These are phyloP conservation scores for Fusarium nematophilum DNA, from an alignment of 2,329 filamentous ascomycete genomes.

Conservation along the genomic window DNA sequence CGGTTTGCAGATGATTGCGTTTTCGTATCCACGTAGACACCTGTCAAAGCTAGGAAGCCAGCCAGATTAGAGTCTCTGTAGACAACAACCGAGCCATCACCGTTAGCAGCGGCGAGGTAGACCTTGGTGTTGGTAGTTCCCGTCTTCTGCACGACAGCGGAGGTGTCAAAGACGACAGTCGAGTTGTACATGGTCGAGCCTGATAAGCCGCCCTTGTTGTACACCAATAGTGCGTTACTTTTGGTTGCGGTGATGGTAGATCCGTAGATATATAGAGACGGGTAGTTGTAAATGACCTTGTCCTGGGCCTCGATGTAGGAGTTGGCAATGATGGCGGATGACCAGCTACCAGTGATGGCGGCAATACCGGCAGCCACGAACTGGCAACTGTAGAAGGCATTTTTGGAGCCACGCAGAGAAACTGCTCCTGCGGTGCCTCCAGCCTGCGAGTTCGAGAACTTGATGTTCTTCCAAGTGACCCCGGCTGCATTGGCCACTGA, in stretches of 20 bases:
- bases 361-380: conserved; percentile 52
- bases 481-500: conserved; percentile 6
- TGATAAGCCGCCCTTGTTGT: conserved; percentile 50
- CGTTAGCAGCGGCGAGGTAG: conserved; percentile 56
- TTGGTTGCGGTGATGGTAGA: conserved; percentile 55
- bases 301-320: conserved; percentile 58
- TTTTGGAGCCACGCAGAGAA: conserved; percentile 23
- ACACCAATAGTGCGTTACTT: conserved; percentile 46
- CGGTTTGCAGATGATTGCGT: conserved; percentile 48
- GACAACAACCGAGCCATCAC: conserved; percentile 52
- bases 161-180: conserved; percentile 55
- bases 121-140: conserved; percentile 51
- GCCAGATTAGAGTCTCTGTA: conserved; percentile 54
- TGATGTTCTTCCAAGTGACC: conserved; percentile 31
- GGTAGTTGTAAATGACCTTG: conserved; percentile 55
- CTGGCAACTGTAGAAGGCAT: conserved; percentile 54
- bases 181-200: conserved; percentile 50
- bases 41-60: conserved; percentile 51
- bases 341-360: conserved; percentile 43
- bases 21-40: conserved; percentile 45
- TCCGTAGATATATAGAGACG: conserved; percentile 55
- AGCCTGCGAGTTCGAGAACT: conserved; percentile 29
- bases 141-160: conserved; percentile 47
- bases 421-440: conserved; percentile 10
- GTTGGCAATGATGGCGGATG: conserved; percentile 54